Conservation (phyloP, 2,329 filamentous ascomycete species). For the Nemania sp. region DNA sequence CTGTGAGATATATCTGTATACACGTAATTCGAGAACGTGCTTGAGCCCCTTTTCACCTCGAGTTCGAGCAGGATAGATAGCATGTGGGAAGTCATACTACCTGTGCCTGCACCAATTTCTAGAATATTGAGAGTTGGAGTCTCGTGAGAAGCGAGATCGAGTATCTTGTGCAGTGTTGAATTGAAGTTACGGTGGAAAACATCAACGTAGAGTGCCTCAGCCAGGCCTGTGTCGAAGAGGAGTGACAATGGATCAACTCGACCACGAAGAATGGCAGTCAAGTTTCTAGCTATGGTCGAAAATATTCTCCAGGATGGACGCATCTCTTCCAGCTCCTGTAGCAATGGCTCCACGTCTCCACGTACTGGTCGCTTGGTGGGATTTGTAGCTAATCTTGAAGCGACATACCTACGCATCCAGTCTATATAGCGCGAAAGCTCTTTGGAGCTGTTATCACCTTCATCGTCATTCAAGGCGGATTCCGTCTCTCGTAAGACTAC, state of each 20-base stretch:
- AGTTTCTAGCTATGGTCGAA: not conserved
- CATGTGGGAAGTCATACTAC: not conserved
- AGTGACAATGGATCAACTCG: not conserved
- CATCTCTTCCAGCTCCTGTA: not conserved
- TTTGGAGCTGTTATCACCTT: no score
- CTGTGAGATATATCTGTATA: not conserved
- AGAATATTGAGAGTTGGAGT: not conserved
- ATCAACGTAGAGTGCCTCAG: not conserved
- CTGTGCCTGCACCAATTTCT: not conserved
- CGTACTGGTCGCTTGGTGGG: no score
- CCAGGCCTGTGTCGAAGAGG: not conserved
- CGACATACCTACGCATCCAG: no score
- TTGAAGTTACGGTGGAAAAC: not conserved
- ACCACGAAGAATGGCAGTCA: not conserved
- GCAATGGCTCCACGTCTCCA: not conserved
- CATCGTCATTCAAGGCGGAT: no score
- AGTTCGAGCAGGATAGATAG: not conserved
- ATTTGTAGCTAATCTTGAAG: no score
- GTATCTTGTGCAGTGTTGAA: not conserved
- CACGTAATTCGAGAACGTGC: not conserved
- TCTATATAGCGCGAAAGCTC: no score
- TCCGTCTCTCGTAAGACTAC: no score
- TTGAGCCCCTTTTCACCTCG: not conserved
- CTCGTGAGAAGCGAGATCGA: not conserved
- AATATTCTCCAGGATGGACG: not conserved